Evolutionary conservation across 768 basidiomycete species (phyloP).

Genomic region (Gautieria morchelliformis): DNA sequence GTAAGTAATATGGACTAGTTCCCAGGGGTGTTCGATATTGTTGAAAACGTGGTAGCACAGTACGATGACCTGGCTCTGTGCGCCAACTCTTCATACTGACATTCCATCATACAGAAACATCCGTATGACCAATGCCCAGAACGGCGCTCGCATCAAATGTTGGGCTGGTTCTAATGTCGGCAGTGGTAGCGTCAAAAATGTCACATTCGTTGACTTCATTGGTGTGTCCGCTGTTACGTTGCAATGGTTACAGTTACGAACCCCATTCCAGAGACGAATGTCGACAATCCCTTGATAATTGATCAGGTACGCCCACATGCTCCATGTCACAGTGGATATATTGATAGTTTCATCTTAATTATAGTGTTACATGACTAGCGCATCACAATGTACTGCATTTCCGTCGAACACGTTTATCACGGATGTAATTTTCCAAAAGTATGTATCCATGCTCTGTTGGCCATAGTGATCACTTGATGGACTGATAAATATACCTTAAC

Average conservation of each 20-base stretch:
- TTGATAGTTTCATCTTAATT: background rate
- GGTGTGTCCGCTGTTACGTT: background rate
- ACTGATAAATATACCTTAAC: background rate
- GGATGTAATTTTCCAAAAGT: background rate
- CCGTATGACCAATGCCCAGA: background rate
- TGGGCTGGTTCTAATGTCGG: background rate
- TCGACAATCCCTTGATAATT: background rate
- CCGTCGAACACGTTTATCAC: background rate
- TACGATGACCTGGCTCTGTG: background rate
- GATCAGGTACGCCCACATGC: background rate
- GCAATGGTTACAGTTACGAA: background rate
- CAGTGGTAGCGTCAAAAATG: background rate
- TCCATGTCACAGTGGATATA: background rate
- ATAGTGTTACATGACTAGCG: background rate
- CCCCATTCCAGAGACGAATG: background rate
- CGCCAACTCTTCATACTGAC: background rate
- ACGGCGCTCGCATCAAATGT: background rate
- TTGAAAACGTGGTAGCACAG: background rate
- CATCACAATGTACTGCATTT: background rate
- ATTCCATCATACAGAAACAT: background rate
- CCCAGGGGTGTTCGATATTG: background rate
- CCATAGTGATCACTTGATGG: background rate
- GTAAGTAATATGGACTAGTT: background rate
- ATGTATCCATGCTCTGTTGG: background rate
- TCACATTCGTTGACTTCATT: background rate